phyloP scores from a whole-genome alignment of 75 land plant genomes.

The Chamaecyparis obtusa region DNA sequence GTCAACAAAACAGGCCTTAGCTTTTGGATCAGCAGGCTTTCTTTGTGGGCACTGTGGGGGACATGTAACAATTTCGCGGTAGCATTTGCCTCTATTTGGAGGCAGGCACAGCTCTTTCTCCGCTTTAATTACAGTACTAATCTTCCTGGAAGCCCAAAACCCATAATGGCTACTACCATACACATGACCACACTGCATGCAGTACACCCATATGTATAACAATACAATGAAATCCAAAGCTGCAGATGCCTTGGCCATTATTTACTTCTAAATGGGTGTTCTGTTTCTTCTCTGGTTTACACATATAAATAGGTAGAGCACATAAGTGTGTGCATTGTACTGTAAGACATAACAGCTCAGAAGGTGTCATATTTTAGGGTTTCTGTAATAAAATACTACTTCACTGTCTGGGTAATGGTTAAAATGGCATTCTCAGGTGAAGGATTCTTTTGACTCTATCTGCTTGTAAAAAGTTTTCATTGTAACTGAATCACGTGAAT shows the following conservation, averaged over 20 bases:
- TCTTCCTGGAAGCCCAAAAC: neutral
- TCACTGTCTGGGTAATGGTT: neutral
- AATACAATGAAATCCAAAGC: neutral
- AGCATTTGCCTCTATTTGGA: neutral
- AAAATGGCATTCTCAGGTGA: neutral
- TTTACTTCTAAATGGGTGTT: neutral
- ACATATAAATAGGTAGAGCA: neutral
- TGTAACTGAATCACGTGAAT: too few species aligned
- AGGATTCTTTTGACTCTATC: neutral
- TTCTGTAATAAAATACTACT: neutral
- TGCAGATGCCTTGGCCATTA: conserved; percentile 5
- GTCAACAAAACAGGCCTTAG: conserved; percentile 48
- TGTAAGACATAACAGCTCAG: neutral
- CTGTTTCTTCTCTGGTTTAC: neutral
- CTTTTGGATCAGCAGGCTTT: conserved; percentile 27
- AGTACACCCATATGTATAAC: neutral
- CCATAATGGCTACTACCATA: neutral
- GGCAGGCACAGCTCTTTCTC: neutral
- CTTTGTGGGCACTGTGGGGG: conserved; percentile 38
- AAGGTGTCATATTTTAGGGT: neutral
- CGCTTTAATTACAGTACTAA: neutral
- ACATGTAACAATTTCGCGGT: neutral
- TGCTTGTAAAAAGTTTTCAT: neutral
- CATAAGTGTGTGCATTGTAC: neutral
- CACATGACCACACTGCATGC: neutral